Percentiles rank a stretch among this genome's conserved stretches.
Conservation (phyloP, 441 rosid genomes). For the Jatropha podagrica region DNA sequence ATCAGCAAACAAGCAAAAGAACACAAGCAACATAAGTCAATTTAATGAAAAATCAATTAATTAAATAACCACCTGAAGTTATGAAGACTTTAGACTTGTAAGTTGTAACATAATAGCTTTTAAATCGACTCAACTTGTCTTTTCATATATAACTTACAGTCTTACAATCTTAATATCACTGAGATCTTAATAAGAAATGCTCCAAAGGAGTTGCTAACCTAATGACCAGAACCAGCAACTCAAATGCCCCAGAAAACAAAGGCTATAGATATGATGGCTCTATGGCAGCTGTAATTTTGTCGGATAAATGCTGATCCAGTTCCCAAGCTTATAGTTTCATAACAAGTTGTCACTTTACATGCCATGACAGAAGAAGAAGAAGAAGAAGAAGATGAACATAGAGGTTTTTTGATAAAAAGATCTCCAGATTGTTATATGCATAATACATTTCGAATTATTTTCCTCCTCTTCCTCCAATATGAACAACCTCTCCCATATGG, state of each 20-base stretch:
- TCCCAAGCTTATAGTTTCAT: not conserved
- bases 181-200: not conserved
- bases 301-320: not conserved
- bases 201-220: not conserved
- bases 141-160: too few relatives aligned
- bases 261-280: not conserved
- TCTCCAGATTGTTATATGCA: not conserved
- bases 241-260: not conserved
- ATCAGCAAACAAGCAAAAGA: slow-evolving; percentile 21
- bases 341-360: not conserved
- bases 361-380: not conserved
- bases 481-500: not conserved
- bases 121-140: not conserved
- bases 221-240: not conserved
- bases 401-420: not conserved
- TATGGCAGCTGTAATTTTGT: not conserved
- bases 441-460: not conserved
- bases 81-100: not conserved
- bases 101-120: not conserved
- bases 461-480: not conserved
- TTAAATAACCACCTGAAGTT: not conserved
- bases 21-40: slow-evolving; percentile 4
- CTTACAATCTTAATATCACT: not conserved
- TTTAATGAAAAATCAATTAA: slow-evolving; percentile 1
- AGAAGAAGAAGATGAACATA: not conserved